Evolutionary conservation across 352 stramenopile species (phyloP).

Genomic region (Salisapilia sapeloensis): DNA sequence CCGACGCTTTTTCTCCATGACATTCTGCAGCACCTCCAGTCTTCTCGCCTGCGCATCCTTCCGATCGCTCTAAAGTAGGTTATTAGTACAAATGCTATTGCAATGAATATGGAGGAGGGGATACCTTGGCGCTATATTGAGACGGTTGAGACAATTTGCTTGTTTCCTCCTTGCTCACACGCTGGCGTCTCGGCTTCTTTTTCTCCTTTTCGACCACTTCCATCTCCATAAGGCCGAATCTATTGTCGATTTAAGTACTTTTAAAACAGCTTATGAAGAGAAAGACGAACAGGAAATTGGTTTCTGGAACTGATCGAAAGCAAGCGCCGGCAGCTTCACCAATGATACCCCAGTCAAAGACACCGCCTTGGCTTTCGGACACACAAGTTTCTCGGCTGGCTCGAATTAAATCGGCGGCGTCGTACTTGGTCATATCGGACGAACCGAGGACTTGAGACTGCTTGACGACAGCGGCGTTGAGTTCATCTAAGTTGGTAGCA

Average conservation of each 20-base stretch:
- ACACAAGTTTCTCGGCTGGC: conserved; percentile 19
- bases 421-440: conserved; percentile 69
- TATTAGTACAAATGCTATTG: not conserved
- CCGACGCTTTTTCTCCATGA: conserved; percentile 15
- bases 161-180: conserved; percentile 24
- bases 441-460: conserved; percentile 50
- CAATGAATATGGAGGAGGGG: not conserved
- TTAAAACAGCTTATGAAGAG: conserved; percentile 2
- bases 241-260: conserved; percentile 5
- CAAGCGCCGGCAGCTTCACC: conserved; percentile 40
- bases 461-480: conserved; percentile 58
- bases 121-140: conserved; percentile 63
- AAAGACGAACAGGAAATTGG: conserved; percentile 40
- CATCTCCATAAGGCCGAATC: conserved; percentile 62
- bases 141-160: conserved; percentile 35
- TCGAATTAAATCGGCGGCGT: conserved; percentile 45
- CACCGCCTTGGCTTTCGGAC: conserved; percentile 9
- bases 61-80: conserved; percentile 27
- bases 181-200: conserved; percentile 23
- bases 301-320: conserved; percentile 53
- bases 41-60: conserved; percentile 64
- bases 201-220: conserved; percentile 56
- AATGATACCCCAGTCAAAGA: conserved; percentile 50
- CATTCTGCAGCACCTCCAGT: conserved; percentile 47
- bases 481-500: conserved; percentile 64